A percentile compares a stretch with the other conserved stretches of the same genome.
phyloP scores from a whole-genome alignment of 306 rosid genomes.

The Pyrus pyrifolia region DNA sequence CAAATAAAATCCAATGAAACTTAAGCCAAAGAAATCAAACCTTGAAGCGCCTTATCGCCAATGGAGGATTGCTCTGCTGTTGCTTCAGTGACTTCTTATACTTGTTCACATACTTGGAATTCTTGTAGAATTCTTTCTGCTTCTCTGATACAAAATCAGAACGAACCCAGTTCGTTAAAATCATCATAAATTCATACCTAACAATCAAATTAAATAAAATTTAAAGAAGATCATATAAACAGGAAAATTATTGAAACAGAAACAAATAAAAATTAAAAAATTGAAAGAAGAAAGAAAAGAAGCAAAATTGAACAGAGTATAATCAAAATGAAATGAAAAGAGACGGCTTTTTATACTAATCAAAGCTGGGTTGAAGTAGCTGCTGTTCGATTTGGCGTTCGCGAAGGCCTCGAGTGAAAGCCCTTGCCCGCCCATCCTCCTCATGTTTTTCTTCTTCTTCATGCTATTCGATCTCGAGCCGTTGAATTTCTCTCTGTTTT shows the following conservation, averaged over 20 bases:
- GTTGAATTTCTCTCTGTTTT: conserved; percentile 8
- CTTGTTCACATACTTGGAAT: conserved; percentile 74
- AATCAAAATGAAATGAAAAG: background rate
- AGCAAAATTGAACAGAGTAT: background rate
- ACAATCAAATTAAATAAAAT: background rate
- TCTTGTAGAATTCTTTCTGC: conserved; percentile 63
- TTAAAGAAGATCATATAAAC: background rate
- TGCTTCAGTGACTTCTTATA: conserved; percentile 57
- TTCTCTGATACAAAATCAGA: conserved; percentile 45
- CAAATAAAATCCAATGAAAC: background rate
- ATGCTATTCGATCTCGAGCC: conserved; percentile 12
- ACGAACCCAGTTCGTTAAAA: background rate
- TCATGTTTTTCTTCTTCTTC: conserved; percentile 38
- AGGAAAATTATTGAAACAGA: background rate
- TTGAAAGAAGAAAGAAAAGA: background rate
- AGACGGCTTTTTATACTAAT: conserved; percentile 51
- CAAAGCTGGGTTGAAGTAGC: conserved; percentile 61
- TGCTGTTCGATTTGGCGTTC: conserved; percentile 49
- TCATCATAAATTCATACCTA: background rate
- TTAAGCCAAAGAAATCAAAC: conserved; percentile 25
- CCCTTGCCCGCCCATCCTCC: conserved; percentile 55
- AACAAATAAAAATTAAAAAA: background rate
- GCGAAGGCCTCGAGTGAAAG: conserved; percentile 58
- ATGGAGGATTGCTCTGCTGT: conserved; percentile 21
- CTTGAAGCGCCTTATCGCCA: conserved; percentile 21